Evolutionary conservation across 768 basidiomycete species (phyloP).

Genomic region (Auriculariales sp.): DNA sequence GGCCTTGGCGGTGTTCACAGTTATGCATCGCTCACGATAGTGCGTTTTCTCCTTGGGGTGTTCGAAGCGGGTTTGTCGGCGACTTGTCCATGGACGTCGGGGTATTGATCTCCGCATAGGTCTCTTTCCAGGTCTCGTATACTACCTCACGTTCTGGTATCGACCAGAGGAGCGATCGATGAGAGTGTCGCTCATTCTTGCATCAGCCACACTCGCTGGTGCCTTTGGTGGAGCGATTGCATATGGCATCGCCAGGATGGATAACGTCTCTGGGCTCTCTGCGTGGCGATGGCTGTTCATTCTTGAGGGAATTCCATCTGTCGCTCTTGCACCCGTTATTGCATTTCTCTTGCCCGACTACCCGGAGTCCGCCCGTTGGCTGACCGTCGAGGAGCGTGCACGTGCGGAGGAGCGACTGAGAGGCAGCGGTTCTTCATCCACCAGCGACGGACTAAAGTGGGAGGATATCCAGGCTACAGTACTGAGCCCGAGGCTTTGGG

Average conservation of each 20-base stretch:
- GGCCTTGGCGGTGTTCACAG: constrained; percentile 22
- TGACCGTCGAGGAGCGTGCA: constrained; percentile 29
- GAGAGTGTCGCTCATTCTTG: constrained; percentile 17
- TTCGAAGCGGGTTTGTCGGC: constrained; percentile 21
- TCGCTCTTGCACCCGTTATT: constrained; percentile 20
- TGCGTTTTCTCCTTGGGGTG: constrained; percentile 28
- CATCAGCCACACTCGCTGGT: constrained; percentile 22
- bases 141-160: constrained; percentile 33
- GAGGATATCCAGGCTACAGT: constrained; percentile 21
- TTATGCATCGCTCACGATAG: constrained; percentile 23
- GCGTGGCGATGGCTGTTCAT: constrained; percentile 24
- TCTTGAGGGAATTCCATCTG: constrained; percentile 33
- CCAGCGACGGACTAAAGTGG: constrained; percentile 22
- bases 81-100: neutral
- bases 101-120: neutral
- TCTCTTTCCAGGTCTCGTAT: constrained; percentile 27
- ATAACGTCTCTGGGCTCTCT: constrained; percentile 11
- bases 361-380: constrained; percentile 31
- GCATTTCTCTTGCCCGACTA: constrained; percentile 30
- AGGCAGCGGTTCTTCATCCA: too few relatives aligned
- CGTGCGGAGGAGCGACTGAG: too few relatives aligned
- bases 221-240: constrained; percentile 21
- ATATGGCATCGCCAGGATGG: constrained; percentile 18
- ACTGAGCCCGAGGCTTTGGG: constrained; percentile 22
- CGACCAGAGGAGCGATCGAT: constrained; percentile 8